Conservation (phyloP, 2,329 filamentous ascomycete species). For the Neobulgaria alba region DNA sequence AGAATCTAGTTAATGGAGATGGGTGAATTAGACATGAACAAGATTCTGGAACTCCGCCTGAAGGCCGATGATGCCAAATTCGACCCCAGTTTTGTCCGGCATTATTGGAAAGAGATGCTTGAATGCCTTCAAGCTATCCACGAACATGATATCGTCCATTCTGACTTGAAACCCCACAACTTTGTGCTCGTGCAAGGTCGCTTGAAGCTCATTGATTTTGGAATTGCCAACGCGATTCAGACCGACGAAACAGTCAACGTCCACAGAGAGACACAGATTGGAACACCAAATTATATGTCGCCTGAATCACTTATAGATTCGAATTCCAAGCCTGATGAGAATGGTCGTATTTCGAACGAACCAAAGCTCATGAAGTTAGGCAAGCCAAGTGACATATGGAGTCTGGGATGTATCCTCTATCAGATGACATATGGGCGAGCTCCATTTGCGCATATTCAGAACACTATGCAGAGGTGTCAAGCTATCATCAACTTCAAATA, state of each 20-base stretch:
- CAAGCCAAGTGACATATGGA: slow-evolving; percentile 95
- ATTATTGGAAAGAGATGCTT: slow-evolving; percentile 99
- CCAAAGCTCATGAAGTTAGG: slow-evolving; percentile 89
- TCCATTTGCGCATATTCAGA: slow-evolving; percentile 86
- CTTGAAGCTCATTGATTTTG: slow-evolving; percentile 95
- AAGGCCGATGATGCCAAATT: slow-evolving; percentile 67
- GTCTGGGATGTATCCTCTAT: slow-evolving; percentile 89
- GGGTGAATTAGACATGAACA: slow-evolving; percentile 87
- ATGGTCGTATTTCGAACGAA: slow-evolving; percentile 31
- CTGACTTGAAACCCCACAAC: slow-evolving; percentile 93
- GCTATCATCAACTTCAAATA: slow-evolving; percentile 76
- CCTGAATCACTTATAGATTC: slow-evolving; percentile 88
- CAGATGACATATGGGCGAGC: slow-evolving; percentile 98
- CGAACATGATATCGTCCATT: slow-evolving; percentile 86
- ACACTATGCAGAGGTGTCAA: slow-evolving; percentile 78
- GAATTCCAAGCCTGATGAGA: slow-evolving; percentile 43
- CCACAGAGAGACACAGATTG: slow-evolving; percentile 88
- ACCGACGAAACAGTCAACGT: slow-evolving; percentile 95
- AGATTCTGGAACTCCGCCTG: slow-evolving; percentile 66
- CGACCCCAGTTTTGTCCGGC: slow-evolving; percentile 86
- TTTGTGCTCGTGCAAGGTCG: slow-evolving; percentile 87
- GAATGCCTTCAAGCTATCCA: slow-evolving; percentile 90
- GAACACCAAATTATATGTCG: slow-evolving; percentile 98
- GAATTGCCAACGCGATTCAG: slow-evolving; percentile 95
- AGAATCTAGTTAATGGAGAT: slow-evolving; percentile 78